Conservation (phyloP, 495 filamentous ascomycete species). For the Neurospora sp. region DNA sequence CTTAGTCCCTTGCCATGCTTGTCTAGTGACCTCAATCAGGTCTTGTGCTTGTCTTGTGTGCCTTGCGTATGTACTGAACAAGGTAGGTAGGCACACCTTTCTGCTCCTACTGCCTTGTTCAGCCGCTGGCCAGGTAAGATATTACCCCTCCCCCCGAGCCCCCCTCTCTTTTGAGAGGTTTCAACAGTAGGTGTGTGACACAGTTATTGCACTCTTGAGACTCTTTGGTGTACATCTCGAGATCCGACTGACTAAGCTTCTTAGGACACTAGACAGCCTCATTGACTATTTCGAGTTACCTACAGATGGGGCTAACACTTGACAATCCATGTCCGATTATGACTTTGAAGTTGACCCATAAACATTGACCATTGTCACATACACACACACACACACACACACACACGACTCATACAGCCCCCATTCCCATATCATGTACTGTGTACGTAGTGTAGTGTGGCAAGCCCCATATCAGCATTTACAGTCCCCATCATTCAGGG, state of each 20-base stretch:
- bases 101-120: neutral
- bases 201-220: neutral
- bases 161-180: neutral
- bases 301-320: too few species aligned
- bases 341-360: too few species aligned
- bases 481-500: too few species aligned
- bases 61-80: neutral
- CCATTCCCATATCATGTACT: too few species aligned
- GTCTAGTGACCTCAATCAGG: neutral
- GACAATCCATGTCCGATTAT: too few species aligned
- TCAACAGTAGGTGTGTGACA: neutral
- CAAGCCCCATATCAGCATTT: too few species aligned
- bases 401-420: too few species aligned
- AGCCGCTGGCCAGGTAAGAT: neutral
- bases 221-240: neutral
- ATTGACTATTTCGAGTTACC: neutral
- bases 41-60: too few species aligned
- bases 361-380: too few species aligned
- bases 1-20: neutral
- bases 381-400: too few species aligned
- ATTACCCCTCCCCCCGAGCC: neutral
- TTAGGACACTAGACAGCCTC: neutral
- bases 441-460: too few species aligned
- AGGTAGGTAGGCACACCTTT: neutral
- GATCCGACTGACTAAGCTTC: neutral